Percentiles rank a stretch among this genome's conserved stretches.
Conservation (phyloP, 257 asterid species). For the Plantago ovata region DNA sequence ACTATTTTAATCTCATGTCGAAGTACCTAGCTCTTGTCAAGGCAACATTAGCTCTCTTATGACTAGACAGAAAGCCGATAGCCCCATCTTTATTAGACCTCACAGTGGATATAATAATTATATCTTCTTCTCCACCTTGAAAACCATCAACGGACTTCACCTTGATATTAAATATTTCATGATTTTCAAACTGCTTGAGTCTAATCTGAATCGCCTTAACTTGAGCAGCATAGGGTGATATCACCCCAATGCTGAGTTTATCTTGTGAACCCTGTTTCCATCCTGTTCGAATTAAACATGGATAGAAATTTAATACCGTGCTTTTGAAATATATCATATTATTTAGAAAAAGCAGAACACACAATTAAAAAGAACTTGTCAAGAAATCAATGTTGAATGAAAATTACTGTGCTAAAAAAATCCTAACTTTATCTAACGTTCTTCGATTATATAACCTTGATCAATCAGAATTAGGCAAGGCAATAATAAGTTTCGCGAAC, state of each 20-base stretch:
- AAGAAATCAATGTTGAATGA: no score
- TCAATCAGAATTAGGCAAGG: no score
- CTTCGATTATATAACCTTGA: no score
- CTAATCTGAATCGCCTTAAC: slow-evolving; percentile 39
- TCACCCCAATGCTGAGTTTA: slow-evolving; percentile 56
- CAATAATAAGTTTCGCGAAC: no score
- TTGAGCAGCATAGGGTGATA: slow-evolving; percentile 72
- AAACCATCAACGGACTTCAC: slow-evolving; percentile 71
- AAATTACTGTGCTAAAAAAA: no score
- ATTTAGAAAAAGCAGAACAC: neutral
- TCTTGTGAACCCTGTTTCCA: slow-evolving; percentile 32
- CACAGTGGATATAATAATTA: slow-evolving; percentile 62
- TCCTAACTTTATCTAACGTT: no score
- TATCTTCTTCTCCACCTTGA: slow-evolving; percentile 75
- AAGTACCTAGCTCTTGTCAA: slow-evolving; percentile 76
- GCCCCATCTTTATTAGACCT: slow-evolving; percentile 44
- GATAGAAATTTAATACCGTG: no score
- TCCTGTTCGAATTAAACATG: no score
- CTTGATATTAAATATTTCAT: slow-evolving; percentile 37
- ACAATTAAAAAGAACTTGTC: neutral
- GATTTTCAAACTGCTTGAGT: slow-evolving; percentile 26
- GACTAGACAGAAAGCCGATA: slow-evolving; percentile 52
- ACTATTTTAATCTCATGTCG: neutral
- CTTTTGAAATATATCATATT: no score
- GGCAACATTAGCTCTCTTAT: slow-evolving; percentile 58